Conservation (phyloP, 805 yeast genomes). For the Diddensiella caesifluorescens region DNA sequence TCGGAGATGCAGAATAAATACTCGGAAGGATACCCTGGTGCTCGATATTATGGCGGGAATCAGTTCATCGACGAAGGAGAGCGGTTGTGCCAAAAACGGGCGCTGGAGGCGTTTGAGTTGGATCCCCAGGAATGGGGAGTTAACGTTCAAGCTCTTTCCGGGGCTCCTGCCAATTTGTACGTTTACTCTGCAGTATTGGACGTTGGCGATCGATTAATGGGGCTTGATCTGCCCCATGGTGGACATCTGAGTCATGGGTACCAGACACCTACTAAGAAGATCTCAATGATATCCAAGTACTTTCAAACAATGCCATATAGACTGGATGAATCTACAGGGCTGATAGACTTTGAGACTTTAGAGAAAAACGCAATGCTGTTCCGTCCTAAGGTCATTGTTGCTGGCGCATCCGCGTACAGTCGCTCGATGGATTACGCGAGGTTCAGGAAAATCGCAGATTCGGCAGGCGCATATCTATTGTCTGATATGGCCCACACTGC, state of each 20-base stretch:
- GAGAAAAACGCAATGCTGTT: slow-evolving; percentile 76
- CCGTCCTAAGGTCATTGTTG: slow-evolving; percentile 93
- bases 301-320: slow-evolving; percentile 98
- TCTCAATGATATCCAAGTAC: slow-evolving; percentile 91
- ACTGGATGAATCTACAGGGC: slow-evolving; percentile 76
- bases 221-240: slow-evolving; percentile 96
- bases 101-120: slow-evolving; percentile 80
- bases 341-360: slow-evolving; percentile 86
- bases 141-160: slow-evolving; percentile 92
- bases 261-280: slow-evolving; percentile 89
- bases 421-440: slow-evolving; percentile 84
- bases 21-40: slow-evolving; percentile 99
- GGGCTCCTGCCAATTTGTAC: slow-evolving; percentile 96
- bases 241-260: slow-evolving; percentile 98
- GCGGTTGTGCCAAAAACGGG: slow-evolving; percentile 87
- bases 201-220: slow-evolving; percentile 96
- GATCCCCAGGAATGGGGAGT: slow-evolving; percentile 92
- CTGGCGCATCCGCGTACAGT: slow-evolving; percentile 96
- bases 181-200: slow-evolving; percentile 94
- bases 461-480: slow-evolving; percentile 86
- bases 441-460: slow-evolving; percentile 87
- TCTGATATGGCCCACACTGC: slow-evolving; percentile 98
- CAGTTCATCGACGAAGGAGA: slow-evolving; percentile 95
- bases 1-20: slow-evolving; percentile 98
- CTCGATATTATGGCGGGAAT: slow-evolving; percentile 98